A percentile compares a stretch with the other conserved stretches of the same genome.
Evolutionary conservation across 78 protist genomes (phyloP).

Genomic region (Bodo saltans): DNA sequence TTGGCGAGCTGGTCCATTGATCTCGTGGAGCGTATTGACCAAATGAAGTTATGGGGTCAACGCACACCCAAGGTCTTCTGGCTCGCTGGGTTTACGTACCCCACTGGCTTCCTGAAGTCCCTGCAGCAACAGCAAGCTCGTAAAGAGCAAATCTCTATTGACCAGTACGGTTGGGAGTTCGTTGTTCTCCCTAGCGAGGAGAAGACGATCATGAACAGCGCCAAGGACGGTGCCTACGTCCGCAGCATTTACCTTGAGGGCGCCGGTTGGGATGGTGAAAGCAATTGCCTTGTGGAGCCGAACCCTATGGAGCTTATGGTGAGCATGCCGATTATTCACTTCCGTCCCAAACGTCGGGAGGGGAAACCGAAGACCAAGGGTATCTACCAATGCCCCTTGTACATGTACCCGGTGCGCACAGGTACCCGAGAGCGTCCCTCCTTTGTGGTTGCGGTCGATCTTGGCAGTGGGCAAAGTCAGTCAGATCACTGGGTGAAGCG

Average conservation of each 20-base stretch:
- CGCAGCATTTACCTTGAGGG: conserved; percentile 74
- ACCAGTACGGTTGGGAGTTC: conserved; percentile 74
- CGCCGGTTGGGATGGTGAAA: conserved; percentile 66
- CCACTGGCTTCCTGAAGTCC: conserved; percentile 86
- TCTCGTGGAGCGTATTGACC: conserved; percentile 53
- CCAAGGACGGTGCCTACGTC: conserved; percentile 74
- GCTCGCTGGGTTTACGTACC: conserved; percentile 84
- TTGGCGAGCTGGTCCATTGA: conserved; percentile 76
- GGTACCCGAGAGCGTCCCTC: conserved; percentile 67
- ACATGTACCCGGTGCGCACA: conserved; percentile 69
- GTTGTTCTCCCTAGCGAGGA: conserved; percentile 16
- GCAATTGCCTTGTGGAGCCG: conserved; percentile 58
- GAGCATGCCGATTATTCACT: conserved; percentile 73
- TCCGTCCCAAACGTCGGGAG: conserved; percentile 60
- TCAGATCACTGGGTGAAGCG: conserved; percentile 77
- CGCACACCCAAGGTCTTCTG: conserved; percentile 66
- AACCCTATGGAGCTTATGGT: conserved; percentile 68
- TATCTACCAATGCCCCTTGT: conserved; percentile 62
- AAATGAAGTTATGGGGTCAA: conserved; percentile 45
- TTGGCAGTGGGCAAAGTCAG: conserved; percentile 23
- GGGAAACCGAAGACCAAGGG: conserved; percentile 44
- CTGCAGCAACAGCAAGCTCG: conserved; percentile 65
- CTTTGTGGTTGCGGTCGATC: conserved; percentile 61
- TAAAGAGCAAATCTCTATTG: conserved; percentile 53
- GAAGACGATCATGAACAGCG: conserved; percentile 23